Evolutionary conservation across 1,284 basidiomycete species (phyloP), one percentile per base, ranked within the genome.

Genomic region (Cryptococcus sp.): DNA sequence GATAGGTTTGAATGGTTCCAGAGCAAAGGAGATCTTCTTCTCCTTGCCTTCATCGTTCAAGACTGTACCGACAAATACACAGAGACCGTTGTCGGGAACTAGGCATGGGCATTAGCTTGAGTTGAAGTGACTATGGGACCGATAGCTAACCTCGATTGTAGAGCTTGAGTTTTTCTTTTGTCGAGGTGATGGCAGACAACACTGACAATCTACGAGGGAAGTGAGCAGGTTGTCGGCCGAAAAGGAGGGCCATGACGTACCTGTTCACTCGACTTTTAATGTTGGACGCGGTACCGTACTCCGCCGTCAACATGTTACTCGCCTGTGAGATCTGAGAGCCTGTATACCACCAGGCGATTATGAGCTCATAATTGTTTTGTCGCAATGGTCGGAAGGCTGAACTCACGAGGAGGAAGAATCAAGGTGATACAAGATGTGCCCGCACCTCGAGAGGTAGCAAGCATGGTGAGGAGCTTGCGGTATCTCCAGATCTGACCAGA

Each of bases 221-320:
- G 39, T 22, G 45, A 54, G 51, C 46, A 48, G 34, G 15, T 34
- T 10, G 29, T 34, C 19, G 38, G 38, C 11, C 26, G 38, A 15
- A 45, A 44, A 10, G 23, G 15, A 37, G n/a, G 20, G 22, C 13
- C 29, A 34, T 34, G 29, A 62, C 70, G 29, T 25, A 76, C 73
- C 95, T 87, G 83, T 99, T 99, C 74, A 99, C 95, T 63, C 96
- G 92, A 69, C 93, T 97, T 80, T 99, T 99, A 84, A 99, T 99
- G 82, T 99, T 99, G 64, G 93, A 96, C 17, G 93, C 93, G 11
- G 92, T 94, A 61, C 92, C 95, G 76, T 96, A 98, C 80, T 99
- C 95, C 77, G 96, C 93, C 58, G 95, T 98, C 75, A 99, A 86
- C 94, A 99, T 97, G 63, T 87, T 89, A 52, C 87, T 88, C 59